Percentiles rank a stretch among this genome's conserved stretches.
These are phyloP conservation scores for Galerina marginata DNA, from an alignment of 768 basidiomycete genomes.

Conservation along the genomic window DNA sequence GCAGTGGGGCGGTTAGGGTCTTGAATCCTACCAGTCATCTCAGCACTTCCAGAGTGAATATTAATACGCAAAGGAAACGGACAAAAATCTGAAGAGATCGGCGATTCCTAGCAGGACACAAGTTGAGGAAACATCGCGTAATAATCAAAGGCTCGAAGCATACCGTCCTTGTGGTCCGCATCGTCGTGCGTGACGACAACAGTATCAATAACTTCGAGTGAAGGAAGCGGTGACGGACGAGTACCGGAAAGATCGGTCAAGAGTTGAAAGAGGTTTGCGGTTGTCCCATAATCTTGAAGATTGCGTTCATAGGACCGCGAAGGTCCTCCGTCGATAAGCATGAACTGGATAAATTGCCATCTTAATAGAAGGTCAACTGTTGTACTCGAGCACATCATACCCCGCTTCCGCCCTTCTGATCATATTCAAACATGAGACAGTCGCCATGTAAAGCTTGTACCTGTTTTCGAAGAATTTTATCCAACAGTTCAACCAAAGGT, in stretches of 20 bases:
- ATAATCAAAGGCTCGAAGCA: neutral
- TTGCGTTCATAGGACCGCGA: neutral
- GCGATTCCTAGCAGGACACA: neutral
- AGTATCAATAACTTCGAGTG: too few species aligned
- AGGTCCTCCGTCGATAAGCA: neutral
- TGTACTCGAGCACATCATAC: too few species aligned
- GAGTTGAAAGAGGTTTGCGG: neutral
- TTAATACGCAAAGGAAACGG: neutral
- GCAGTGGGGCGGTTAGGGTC: neutral
- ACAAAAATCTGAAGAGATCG: neutral
- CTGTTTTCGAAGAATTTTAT: neutral
- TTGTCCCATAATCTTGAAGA: neutral
- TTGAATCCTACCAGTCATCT: neutral
- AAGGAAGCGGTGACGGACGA: too few species aligned
- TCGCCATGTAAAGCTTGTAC: neutral
- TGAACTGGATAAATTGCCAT: too few species aligned
- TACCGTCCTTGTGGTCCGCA: neutral
- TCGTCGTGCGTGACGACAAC: conserved; percentile 1
- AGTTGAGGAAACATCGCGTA: neutral
- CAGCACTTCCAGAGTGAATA: neutral
- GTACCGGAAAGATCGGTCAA: neutral
- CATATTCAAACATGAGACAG: neutral
- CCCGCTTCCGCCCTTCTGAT: neutral
- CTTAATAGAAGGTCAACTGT: too few species aligned
- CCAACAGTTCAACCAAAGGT: neutral